These are phyloP conservation scores for Diddensiella transvaalensis DNA, from an alignment of 805 yeast genomes.

Conservation along the genomic window DNA sequence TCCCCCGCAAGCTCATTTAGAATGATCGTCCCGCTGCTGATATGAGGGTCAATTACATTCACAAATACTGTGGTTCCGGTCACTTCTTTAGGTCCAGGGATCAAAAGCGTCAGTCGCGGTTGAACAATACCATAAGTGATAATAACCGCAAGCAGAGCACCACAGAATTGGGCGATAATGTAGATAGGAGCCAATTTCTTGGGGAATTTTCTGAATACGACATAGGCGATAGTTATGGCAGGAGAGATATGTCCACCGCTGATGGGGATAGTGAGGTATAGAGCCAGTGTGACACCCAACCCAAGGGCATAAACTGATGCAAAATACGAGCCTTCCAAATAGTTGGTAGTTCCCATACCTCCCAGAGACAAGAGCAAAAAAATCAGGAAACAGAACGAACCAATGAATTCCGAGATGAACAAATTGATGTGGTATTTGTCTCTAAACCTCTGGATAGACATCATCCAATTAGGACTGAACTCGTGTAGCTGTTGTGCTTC, in stretches of 20 bases:
- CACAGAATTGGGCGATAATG: not conserved
- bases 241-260: conserved; percentile 3
- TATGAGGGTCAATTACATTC: not conserved
- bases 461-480: not conserved
- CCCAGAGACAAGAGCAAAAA: not conserved
- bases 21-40: not conserved
- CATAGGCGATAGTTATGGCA: not conserved
- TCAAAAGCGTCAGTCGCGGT: not conserved
- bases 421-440: not conserved
- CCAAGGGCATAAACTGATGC: not conserved
- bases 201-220: conserved; percentile 3
- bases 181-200: not conserved
- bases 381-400: not conserved
- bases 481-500: not conserved
- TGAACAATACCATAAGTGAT: not conserved
- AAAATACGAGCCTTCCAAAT: not conserved
- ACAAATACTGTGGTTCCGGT: not conserved
- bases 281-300: not conserved
- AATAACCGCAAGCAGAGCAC: not conserved
- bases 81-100: not conserved
- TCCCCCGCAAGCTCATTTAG: not conserved
- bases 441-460: not conserved
- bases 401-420: not conserved
- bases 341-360: not conserved
- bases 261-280: not conserved